phyloP scores from a whole-genome alignment of 768 basidiomycete species.

The Suillus placidus region DNA sequence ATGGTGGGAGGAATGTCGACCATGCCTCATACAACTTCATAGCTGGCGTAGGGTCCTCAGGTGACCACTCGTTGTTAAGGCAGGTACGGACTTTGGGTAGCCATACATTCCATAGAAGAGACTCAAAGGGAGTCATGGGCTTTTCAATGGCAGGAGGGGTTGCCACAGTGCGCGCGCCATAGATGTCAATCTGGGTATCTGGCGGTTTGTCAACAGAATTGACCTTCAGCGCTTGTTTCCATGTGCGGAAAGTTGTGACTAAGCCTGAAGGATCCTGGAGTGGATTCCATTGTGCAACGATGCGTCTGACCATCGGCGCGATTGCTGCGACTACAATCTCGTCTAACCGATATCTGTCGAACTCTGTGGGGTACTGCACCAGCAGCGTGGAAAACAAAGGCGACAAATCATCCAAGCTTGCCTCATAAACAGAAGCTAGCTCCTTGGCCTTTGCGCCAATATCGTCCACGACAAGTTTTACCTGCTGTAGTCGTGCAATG shows the following conservation, averaged over 20 bases:
- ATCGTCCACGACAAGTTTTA: slow-evolving; percentile 75
- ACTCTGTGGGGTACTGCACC: slow-evolving; percentile 70
- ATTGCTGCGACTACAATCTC: slow-evolving; percentile 94
- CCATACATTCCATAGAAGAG: slow-evolving; percentile 93
- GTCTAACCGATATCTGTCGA: slow-evolving; percentile 77
- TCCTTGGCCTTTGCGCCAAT: slow-evolving; percentile 69
- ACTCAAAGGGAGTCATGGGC: slow-evolving; percentile 95
- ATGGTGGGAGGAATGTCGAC: slow-evolving; percentile 84
- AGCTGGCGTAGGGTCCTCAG: slow-evolving; percentile 70
- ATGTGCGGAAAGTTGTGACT: slow-evolving; percentile 64
- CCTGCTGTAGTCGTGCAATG: slow-evolving; percentile 73
- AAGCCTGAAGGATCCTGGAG: slow-evolving; percentile 73
- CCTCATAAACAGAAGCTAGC: slow-evolving; percentile 65
- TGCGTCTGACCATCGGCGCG: slow-evolving; percentile 72
- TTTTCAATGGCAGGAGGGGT: slow-evolving; percentile 43
- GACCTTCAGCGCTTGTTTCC: slow-evolving; percentile 71
- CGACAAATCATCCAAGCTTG: slow-evolving; percentile 72
- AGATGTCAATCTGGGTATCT: slow-evolving; percentile 54
- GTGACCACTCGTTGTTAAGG: slow-evolving; percentile 94
- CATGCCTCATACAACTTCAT: slow-evolving; percentile 87
- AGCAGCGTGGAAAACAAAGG: slow-evolving; percentile 74
- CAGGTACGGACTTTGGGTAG: slow-evolving; percentile 90
- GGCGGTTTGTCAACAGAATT: slow-evolving; percentile 46
- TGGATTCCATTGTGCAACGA: slow-evolving; percentile 81
- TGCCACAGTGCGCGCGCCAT: slow-evolving; percentile 48